A percentile compares a stretch with the other conserved stretches of the same genome.
Evolutionary conservation across 441 rosid genomes (phyloP).

Genomic region (Euphorbia schlechtendalii): DNA sequence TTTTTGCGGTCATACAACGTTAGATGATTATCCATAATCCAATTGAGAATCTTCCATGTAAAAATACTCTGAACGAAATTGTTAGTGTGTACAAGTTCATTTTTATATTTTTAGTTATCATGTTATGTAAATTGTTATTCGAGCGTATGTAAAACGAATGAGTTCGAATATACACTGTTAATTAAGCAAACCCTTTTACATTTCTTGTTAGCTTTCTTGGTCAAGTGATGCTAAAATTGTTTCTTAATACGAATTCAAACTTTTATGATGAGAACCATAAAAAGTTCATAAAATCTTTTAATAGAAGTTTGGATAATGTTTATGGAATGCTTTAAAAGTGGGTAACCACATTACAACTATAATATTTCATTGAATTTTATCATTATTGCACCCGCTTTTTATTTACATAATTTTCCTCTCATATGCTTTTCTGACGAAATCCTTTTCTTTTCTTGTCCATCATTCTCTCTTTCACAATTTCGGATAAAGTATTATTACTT

Average conservation of each 20-base stretch:
- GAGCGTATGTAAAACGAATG: too few species aligned
- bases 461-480: slow-evolving; percentile 12
- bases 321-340: neutral
- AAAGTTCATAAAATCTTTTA: neutral
- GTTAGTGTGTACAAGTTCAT: too few species aligned
- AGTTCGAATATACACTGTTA: too few species aligned
- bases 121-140: too few species aligned
- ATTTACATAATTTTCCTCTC: neutral
- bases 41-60: too few species aligned
- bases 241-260: neutral
- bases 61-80: too few species aligned
- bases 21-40: too few species aligned
- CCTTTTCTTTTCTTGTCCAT: slow-evolving; percentile 2
- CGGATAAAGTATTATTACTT: too few species aligned
- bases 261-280: neutral
- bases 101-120: too few species aligned
- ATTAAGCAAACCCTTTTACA: too few species aligned
- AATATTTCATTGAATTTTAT: neutral
- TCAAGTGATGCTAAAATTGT: neutral
- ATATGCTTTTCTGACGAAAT: slow-evolving; percentile 2
- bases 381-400: neutral
- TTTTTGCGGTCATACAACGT: too few species aligned
- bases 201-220: neutral
- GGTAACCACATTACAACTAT: neutral
- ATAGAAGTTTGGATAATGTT: slow-evolving; percentile 4